Base-by-base conservation (phyloP, 495 filamentous ascomycete genomes). In the Cetradonia linearis region DNA sequence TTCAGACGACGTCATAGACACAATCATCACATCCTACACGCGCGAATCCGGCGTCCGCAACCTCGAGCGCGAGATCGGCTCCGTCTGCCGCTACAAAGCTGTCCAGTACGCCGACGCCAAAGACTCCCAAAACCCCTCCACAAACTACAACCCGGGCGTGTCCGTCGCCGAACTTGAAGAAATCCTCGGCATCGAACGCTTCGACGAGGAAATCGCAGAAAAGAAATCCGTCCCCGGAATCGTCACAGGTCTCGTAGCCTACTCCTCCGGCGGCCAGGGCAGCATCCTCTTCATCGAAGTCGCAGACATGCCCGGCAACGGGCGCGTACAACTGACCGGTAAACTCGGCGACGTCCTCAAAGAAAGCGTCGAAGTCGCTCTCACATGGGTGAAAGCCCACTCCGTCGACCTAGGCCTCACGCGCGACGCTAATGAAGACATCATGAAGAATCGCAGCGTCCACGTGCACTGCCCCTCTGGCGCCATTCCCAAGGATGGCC, bases 231-330 rank as follows among this genome's bases (percentile, higher is more conserved):
- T 89, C 49, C 91, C 94, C 23, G 93, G 93, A 61, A 88, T 99
- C 56, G 93, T 99, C 55, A 99, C 94, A 7, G 93, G 94, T 47
- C 84, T 99, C 20, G 93, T 97, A 23, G 94, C 94, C n/a, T 97
- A 95, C 76, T 88, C 84, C 63, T 88, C 85, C 25, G 93, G 94
- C 52, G 90, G 89, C 47, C 90, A 95, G 72, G 93, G 93, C 48
- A 91, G 88, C 68, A 99, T 99, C 68, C 76, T 99, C 54, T 99
- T 99, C 77, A 97, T 99, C 68, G 93, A 99, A 73, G 87, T 96
- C 31, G 89, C 91, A 34, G 90, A 95, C 69, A 96, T 97, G 92
- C 93, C 93, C 14, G 93, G 93, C 34, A 86, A 79, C 56, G 93
- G 93, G 36, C 85, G 86, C 50, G 87, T 99, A 50, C 92, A 96